phyloP scores from a whole-genome alignment of 768 basidiomycete genomes.

The Russula dissimulans region DNA sequence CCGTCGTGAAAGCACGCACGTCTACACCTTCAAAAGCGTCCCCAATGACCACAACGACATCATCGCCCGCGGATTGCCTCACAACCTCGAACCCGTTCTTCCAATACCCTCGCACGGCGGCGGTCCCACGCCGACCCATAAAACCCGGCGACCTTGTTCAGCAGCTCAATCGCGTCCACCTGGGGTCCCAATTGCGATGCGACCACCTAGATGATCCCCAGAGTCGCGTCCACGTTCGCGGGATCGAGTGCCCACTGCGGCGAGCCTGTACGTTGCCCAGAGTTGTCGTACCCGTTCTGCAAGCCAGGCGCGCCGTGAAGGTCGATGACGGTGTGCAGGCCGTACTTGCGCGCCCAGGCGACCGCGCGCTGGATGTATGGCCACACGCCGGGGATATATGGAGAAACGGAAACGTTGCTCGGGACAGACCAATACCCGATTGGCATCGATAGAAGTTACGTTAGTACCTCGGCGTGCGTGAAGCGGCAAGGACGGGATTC shows the following conservation, averaged over 20 bases:
- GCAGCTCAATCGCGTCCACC: conserved; percentile 54
- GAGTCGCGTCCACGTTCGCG: conserved; percentile 42
- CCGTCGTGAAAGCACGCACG: conserved; percentile 26
- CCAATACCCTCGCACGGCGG: conserved; percentile 46
- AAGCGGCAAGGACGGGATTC: conserved; percentile 8
- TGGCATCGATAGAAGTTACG: conserved; percentile 27
- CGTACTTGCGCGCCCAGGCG: conserved; percentile 52
- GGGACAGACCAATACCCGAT: conserved; percentile 78
- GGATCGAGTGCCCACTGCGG: conserved; percentile 45
- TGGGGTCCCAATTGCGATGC: conserved; percentile 44
- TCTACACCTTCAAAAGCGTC: conserved; percentile 59
- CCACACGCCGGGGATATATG: conserved; percentile 58
- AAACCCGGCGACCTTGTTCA: conserved; percentile 65
- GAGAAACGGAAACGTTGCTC: conserved; percentile 41
- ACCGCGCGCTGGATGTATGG: conserved; percentile 56
- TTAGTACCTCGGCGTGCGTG: neutral
- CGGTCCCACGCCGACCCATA: conserved; percentile 32
- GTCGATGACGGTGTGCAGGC: conserved; percentile 64
- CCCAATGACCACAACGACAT: conserved; percentile 58
- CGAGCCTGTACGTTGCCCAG: conserved; percentile 48
- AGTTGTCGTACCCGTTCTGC: conserved; percentile 63
- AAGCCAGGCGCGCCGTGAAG: conserved; percentile 64
- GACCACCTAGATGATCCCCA: conserved; percentile 50
- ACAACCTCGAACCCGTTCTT: conserved; percentile 51
- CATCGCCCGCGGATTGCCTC: conserved; percentile 37